Percentiles rank a stretch among this genome's conserved stretches.
phyloP scores from a whole-genome alignment of 1,139 yeast species.

The Saccharomyces pastorianus region DNA sequence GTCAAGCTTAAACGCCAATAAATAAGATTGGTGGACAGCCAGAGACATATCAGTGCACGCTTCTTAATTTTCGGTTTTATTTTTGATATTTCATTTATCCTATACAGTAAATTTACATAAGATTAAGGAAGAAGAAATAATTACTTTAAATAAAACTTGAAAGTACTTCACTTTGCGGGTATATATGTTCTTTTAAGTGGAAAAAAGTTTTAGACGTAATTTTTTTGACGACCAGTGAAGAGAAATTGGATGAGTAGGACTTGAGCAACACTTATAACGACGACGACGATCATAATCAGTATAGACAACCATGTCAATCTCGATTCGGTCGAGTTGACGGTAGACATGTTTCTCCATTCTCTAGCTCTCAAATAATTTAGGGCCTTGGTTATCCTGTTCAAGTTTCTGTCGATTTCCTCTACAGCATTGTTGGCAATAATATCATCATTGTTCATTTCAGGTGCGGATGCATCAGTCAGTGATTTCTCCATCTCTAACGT shows the following conservation, averaged over 20 bases:
- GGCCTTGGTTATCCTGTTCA: conserved; percentile 50
- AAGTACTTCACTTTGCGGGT: not conserved
- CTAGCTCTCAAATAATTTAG: conserved; percentile 61
- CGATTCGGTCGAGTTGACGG: conserved; percentile 57
- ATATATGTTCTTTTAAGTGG: not conserved
- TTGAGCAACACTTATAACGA: conserved; percentile 55
- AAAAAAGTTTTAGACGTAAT: conserved; percentile 28
- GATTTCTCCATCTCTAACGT: conserved; percentile 48
- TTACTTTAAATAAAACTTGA: not conserved
- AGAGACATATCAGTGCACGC: not conserved
- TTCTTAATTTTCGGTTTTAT: not conserved
- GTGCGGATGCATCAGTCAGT: conserved; percentile 41
- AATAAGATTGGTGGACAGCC: not conserved
- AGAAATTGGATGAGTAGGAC: conserved; percentile 48
- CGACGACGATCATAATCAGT: conserved; percentile 52
- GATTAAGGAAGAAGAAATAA: not conserved
- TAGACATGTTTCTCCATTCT: conserved; percentile 66
- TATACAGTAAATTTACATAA: not conserved
- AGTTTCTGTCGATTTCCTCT: conserved; percentile 49
- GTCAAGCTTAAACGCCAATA: conserved; percentile 12
- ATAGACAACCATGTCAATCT: conserved; percentile 57
- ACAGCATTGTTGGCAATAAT: conserved; percentile 48
- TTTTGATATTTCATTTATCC: not conserved
- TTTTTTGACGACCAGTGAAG: conserved; percentile 35
- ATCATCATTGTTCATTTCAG: conserved; percentile 44